These are phyloP conservation scores for Noccaea bulbosa DNA, from an alignment of 345 rosid species.

Conservation along the genomic window DNA sequence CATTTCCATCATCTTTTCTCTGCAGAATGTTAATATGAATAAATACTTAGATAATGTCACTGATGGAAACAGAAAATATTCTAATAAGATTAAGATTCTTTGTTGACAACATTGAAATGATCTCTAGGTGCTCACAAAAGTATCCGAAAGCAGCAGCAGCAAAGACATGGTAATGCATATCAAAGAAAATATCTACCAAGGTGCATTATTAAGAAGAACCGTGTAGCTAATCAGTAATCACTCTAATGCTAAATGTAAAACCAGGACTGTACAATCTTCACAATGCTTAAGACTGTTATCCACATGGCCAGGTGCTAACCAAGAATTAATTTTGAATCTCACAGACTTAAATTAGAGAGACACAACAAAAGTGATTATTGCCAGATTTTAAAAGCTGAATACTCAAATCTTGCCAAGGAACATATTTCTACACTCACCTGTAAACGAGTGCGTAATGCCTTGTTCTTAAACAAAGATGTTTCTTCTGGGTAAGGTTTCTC, in stretches of 20 bases:
- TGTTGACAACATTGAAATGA: no score
- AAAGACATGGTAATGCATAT: constrained; percentile 9
- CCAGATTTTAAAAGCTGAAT: no score
- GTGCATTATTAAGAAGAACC: neutral
- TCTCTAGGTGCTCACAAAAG: no score
- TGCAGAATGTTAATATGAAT: constrained; percentile 49
- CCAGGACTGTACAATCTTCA: neutral
- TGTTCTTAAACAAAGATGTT: constrained; percentile 71
- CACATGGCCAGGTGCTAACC: constrained; percentile 8
- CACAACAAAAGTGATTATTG: constrained; percentile 6
- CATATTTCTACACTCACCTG: constrained; percentile 54
- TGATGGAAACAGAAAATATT: constrained; percentile 5
- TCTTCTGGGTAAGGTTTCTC: constrained; percentile 77
- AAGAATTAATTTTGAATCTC: constrained; percentile 17
- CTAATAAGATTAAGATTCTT: no score
- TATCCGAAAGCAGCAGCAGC: no score
- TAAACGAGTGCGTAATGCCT: constrained; percentile 81
- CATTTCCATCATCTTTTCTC: constrained; percentile 62
- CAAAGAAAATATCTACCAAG: constrained; percentile 3
- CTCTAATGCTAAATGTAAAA: constrained; percentile 8
- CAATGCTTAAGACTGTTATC: neutral
- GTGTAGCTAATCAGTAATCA: constrained; percentile 16
- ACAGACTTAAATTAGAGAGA: constrained; percentile 20
- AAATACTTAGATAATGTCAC: constrained; percentile 22
- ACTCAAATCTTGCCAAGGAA: constrained; percentile 10